Percentiles rank a stretch among this genome's conserved stretches.
Evolutionary conservation across 2,329 filamentous ascomycete species (phyloP).

Genomic region (Neonectria magnoliae): DNA sequence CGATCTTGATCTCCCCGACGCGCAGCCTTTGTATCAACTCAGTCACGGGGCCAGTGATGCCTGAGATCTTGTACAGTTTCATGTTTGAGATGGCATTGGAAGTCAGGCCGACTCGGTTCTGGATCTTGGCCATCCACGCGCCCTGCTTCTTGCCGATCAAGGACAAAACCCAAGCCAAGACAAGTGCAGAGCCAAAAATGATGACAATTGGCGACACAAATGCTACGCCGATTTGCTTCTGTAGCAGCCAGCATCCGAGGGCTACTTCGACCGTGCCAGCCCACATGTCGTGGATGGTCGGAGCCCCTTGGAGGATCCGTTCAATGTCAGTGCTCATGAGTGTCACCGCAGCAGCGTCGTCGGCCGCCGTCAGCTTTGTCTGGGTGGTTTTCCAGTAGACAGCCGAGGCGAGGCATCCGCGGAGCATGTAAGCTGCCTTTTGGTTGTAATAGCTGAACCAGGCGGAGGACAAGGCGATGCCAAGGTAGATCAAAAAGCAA

Average conservation of each 20-base stretch:
- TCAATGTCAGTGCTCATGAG: conserved; percentile 61
- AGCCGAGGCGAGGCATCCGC: conserved; percentile 46
- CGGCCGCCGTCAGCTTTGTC: conserved; percentile 45
- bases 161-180: conserved; percentile 29
- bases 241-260: conserved; percentile 58
- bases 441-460: conserved; percentile 53
- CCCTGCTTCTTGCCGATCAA: conserved; percentile 40
- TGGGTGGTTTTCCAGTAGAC: conserved; percentile 49
- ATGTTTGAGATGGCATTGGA: conserved; percentile 46
- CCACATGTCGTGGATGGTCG: conserved; percentile 54
- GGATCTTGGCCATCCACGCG: conserved; percentile 50
- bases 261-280: conserved; percentile 53
- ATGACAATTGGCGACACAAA: conserved; percentile 59
- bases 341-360: conserved; percentile 55
- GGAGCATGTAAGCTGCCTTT: conserved; percentile 45
- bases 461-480: conserved; percentile 52
- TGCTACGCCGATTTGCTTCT: conserved; percentile 57
- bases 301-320: conserved; percentile 49
- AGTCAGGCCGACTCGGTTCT: conserved; percentile 48
- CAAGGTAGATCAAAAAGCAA: conserved; percentile 50
- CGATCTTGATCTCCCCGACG: conserved; percentile 42
- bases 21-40: conserved; percentile 44
- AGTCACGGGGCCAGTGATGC: conserved; percentile 42
- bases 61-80: conserved; percentile 48
- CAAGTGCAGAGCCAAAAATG: conserved; percentile 44